Evolutionary conservation across 805 yeast species (phyloP), one percentile per base, ranked within the genome.

Genomic region (Schwanniomyces vanrijiae): DNA sequence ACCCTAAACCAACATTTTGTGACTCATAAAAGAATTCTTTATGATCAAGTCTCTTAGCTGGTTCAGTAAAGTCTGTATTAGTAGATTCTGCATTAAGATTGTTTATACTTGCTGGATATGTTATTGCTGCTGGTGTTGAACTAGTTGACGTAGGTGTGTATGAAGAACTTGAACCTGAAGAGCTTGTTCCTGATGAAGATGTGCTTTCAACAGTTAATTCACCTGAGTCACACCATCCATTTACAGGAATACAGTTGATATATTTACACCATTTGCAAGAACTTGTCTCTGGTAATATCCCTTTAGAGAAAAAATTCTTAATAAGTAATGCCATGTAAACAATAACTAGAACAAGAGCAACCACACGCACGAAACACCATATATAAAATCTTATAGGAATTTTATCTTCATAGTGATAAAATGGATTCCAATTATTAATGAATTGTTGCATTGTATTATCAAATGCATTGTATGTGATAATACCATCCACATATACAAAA

Each of bases 201-300:
- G 45, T 43, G 9, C 59, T 48, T 21, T 50, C 51, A 13, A 71
- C 61, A 4, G 65, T 49, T 11, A 71, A 64, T 41, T 66, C 56
- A 3, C 83, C 84, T 24, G 61, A 55, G 41, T 77, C 82, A 59
- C 90, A 85, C 90, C 90, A 85, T 24, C 80, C 83, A 49, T 81
- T 74, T 3, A 85, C 85, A 0, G 90, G 90, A 11, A 85, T 58
- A 56, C 91, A 86, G 53, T 81, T 82, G 54, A 86, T 69, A 57
- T 85, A 86, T 58, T 83, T 83, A 68, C 91, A 86, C 91, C 91
- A 86, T 13, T 69, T 60, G 61, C 91, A 86, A 47, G 71, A 63
- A 10, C 77, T 78, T 7, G 80, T 82, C 35, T 71, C 66, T n/a
- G 56, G 49, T 38, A 54, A 50, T 44, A 37, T 38, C 16, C 48